phyloP scores from a whole-genome alignment of 1,284 basidiomycete genomes.

The Cryptococcus sp. region DNA sequence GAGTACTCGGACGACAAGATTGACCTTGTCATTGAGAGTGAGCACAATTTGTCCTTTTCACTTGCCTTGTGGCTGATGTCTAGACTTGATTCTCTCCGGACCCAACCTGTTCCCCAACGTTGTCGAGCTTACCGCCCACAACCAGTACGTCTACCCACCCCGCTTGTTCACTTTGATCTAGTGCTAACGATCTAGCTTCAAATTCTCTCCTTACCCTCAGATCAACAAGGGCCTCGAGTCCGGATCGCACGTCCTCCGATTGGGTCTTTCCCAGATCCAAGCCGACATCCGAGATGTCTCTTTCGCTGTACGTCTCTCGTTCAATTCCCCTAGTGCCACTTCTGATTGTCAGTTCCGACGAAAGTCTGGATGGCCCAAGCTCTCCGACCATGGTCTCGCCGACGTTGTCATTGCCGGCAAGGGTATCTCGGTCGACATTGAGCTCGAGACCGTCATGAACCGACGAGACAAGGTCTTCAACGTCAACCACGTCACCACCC shows the following conservation, averaged over 20 bases:
- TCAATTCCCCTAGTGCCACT: slow-evolving; percentile 53
- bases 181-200: slow-evolving; percentile 48
- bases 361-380: slow-evolving; percentile 50
- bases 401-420: slow-evolving; percentile 80
- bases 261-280: slow-evolving; percentile 79
- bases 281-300: slow-evolving; percentile 70
- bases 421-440: slow-evolving; percentile 49
- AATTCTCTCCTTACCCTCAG: slow-evolving; percentile 67
- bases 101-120: slow-evolving; percentile 58
- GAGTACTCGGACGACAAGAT: slow-evolving; percentile 84
- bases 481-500: slow-evolving; percentile 53
- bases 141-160: slow-evolving; percentile 46
- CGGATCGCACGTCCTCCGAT: slow-evolving; percentile 61
- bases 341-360: slow-evolving; percentile 46
- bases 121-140: slow-evolving; percentile 72
- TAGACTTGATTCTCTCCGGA: slow-evolving; percentile 72
- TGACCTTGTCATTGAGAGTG: slow-evolving; percentile 80
- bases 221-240: slow-evolving; percentile 50
- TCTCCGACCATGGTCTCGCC: slow-evolving; percentile 84
- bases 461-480: slow-evolving; percentile 28
- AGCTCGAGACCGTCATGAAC: slow-evolving; percentile 46
- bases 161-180: too few relatives aligned
- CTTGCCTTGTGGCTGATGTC: too few relatives aligned
- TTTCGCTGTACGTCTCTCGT: slow-evolving; percentile 95
- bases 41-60: too few relatives aligned